A percentile compares a stretch with the other conserved stretches of the same genome.
Evolutionary conservation across 345 rosid species (phyloP).

Genomic region (thale cress (Arabidopsis thaliana)): TAIR10.1 NC_003071.7:10844501-10845000

Average conservation of each 20-base stretch:
- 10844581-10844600: conserved; percentile 86
- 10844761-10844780: conserved; percentile 94
- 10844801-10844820: conserved; percentile 69
- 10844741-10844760: conserved; percentile 86
- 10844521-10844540: conserved; percentile 84
- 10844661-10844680: neutral
- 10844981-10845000: conserved; percentile 32
- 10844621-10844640: neutral
- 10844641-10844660: neutral
- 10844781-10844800: conserved; percentile 70
- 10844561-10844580: conserved; percentile 67
- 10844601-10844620: conserved; percentile 20
- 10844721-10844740: conserved; percentile 73
- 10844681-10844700: conserved; percentile 44
- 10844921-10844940: conserved; percentile 89
- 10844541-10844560: conserved; percentile 84
- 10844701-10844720: conserved; percentile 92
- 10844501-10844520: conserved; percentile 16
- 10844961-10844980: conserved; percentile 50
- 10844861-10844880: neutral
- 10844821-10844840: neutral
- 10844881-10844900: conserved; percentile 47
- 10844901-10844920: conserved; percentile 82
- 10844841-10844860: neutral
- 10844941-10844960: conserved; percentile 49